These are phyloP conservation scores for Triangularia verruculosa DNA, from an alignment of 2,329 filamentous ascomycete species.

Conservation along the genomic window DNA sequence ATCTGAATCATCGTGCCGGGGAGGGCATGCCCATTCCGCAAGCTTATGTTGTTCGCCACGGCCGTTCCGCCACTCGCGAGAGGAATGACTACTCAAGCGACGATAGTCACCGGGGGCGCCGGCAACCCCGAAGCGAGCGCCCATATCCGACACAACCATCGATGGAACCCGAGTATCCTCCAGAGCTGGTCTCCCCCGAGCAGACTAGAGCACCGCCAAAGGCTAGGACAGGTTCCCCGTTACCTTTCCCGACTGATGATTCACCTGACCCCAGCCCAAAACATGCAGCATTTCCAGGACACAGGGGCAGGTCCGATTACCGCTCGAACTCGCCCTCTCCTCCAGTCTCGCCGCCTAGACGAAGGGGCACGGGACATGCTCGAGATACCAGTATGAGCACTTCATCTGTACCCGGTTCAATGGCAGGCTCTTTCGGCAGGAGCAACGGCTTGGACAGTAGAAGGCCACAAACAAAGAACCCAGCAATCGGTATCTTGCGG, in stretches of 20 bases:
- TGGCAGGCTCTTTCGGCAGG: constrained; percentile 23
- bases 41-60: constrained; percentile 13
- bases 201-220: constrained; percentile 28
- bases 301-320: constrained; percentile 22
- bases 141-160: constrained; percentile 13
- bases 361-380: constrained; percentile 22
- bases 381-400: constrained; percentile 31
- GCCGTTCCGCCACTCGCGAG: constrained; percentile 29
- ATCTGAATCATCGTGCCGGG: constrained; percentile 29
- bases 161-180: constrained; percentile 18
- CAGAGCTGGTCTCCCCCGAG: constrained; percentile 26
- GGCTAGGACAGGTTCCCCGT: constrained; percentile 36
- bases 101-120: constrained; percentile 35
- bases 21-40: constrained; percentile 29
- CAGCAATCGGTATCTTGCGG: constrained; percentile 24
- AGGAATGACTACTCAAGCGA: constrained; percentile 42
- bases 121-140: constrained; percentile 27
- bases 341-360: constrained; percentile 31
- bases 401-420: constrained; percentile 22
- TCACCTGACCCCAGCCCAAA: constrained; percentile 23
- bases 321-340: constrained; percentile 31
- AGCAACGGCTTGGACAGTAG: constrained; percentile 24
- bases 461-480: constrained; percentile 23
- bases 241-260: constrained; percentile 32
- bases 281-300: constrained; percentile 24